Percentiles rank a stretch among this genome's conserved stretches.
These are phyloP conservation scores for Paraphoma sp. DNA, from an alignment of 2,329 filamentous ascomycete species.

Conservation along the genomic window DNA sequence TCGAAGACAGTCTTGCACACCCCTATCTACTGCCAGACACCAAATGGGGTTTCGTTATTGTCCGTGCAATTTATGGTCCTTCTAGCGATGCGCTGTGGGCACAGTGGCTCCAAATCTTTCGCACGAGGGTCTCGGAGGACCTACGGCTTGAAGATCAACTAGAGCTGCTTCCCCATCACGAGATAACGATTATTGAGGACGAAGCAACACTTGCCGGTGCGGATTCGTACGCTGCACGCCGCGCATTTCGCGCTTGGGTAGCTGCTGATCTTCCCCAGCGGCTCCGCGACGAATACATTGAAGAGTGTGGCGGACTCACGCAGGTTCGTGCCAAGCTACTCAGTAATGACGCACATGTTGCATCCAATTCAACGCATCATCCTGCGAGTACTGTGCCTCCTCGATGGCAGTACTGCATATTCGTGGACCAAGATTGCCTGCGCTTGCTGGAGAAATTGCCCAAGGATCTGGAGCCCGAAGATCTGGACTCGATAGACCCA, in stretches of 20 bases:
- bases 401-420: slow-evolving; percentile 19
- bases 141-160: neutral
- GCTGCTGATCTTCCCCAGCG: slow-evolving; percentile 19
- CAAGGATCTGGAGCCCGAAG: neutral
- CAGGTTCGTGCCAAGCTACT: neutral
- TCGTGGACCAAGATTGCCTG: slow-evolving; percentile 20
- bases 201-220: slow-evolving; percentile 9
- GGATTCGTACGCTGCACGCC: slow-evolving; percentile 19
- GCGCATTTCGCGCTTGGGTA: slow-evolving; percentile 21
- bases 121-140: neutral
- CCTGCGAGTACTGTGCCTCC: slow-evolving; percentile 10
- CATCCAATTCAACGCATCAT: neutral
- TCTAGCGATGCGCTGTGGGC: neutral
- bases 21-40: too few species aligned
- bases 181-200: neutral
- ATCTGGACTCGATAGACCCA: neutral
- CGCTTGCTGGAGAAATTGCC: slow-evolving; percentile 8
- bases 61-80: neutral
- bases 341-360: neutral
- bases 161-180: neutral
- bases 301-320: neutral
- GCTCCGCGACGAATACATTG: slow-evolving; percentile 1
- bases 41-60: neutral
- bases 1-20: too few species aligned
- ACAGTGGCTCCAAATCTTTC: neutral